Evolutionary conservation across 1,284 basidiomycete species (phyloP).

Genomic region (Pseudozyma hubeiensis): DNA sequence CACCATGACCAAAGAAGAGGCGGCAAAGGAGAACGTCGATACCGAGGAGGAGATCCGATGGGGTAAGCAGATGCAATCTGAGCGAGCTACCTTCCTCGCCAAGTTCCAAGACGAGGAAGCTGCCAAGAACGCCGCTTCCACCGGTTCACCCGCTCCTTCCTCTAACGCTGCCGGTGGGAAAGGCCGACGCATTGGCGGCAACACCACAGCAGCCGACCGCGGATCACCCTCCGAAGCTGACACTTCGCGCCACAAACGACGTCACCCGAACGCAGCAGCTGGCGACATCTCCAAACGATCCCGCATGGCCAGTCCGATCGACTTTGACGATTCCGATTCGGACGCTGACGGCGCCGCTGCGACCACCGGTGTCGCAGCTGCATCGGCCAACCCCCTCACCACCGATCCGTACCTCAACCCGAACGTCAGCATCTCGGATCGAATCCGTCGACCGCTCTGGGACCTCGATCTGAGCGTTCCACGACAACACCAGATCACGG

Average conservation of each 20-base stretch:
- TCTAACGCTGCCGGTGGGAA: constrained; percentile 27
- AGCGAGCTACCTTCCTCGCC: constrained; percentile 60
- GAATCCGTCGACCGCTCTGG: constrained; percentile 46
- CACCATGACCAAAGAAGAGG: constrained; percentile 34
- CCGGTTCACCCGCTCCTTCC: constrained; percentile 39
- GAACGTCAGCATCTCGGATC: constrained; percentile 22
- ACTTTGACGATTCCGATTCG: constrained; percentile 29
- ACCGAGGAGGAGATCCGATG: constrained; percentile 63
- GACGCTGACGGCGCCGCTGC: constrained; percentile 6
- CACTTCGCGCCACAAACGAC: constrained; percentile 15
- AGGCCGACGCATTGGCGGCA: constrained; percentile 21
- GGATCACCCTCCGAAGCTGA: constrained; percentile 39
- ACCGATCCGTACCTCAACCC: constrained; percentile 40
- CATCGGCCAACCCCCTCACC: constrained; percentile 28
- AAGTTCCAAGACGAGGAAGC: constrained; percentile 64
- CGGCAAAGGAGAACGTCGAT: constrained; percentile 61
- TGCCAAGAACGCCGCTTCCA: constrained; percentile 41
- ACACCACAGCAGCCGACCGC: constrained; percentile 23
- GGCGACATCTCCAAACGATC: constrained; percentile 43
- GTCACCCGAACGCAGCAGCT: constrained; percentile 18
- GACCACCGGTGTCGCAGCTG: constrained; percentile 2
- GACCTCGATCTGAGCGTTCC: constrained; percentile 49
- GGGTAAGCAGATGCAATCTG: constrained; percentile 64
- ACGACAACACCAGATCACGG: constrained; percentile 15
- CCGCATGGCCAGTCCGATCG: constrained; percentile 43